Percentiles rank a stretch among this genome's conserved stretches.
Conservation (phyloP, 768 basidiomycete species). For the Inosperma sp. region DNA sequence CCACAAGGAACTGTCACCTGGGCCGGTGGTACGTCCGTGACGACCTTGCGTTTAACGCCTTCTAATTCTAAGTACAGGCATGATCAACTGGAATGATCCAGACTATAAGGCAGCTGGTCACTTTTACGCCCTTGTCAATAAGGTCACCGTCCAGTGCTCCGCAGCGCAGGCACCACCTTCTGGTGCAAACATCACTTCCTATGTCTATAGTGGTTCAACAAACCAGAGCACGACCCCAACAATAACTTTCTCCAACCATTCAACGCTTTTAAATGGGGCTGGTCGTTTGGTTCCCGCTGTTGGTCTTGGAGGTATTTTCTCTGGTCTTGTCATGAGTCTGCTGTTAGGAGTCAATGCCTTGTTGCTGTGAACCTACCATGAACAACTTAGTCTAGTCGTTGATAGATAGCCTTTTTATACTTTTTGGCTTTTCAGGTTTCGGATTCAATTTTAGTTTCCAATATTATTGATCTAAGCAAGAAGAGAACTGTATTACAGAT, state of each 20-base stretch:
- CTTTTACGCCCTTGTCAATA: constrained; percentile 62
- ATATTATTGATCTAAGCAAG: too few relatives aligned
- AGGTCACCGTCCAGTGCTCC: constrained; percentile 59
- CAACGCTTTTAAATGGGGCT: constrained; percentile 50
- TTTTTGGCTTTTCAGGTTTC: too few relatives aligned
- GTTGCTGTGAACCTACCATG: too few relatives aligned
- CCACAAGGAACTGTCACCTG: constrained; percentile 71
- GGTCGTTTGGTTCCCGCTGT: constrained; percentile 19
- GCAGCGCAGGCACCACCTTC: constrained; percentile 44
- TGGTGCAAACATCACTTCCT: constrained; percentile 49
- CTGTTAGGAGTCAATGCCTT: constrained; percentile 25
- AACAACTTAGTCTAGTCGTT: too few relatives aligned
- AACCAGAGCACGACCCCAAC: constrained; percentile 47
- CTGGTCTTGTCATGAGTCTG: constrained; percentile 24
- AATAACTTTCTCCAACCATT: constrained; percentile 55
- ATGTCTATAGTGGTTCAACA: constrained; percentile 53
- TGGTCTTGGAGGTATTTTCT: constrained; percentile 16
- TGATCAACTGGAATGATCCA: constrained; percentile 78
- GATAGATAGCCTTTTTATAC: too few relatives aligned
- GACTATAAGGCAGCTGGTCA: constrained; percentile 74
- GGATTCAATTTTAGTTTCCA: too few relatives aligned
- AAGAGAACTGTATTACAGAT: too few relatives aligned
- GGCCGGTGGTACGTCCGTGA: constrained; percentile 51
- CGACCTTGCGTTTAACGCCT: background rate
- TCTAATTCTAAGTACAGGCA: constrained; percentile 28